Percentiles rank a stretch among this genome's conserved stretches.
Conservation (phyloP, 148 eudicot genomes). For the Chenopodium quinoa region DNA sequence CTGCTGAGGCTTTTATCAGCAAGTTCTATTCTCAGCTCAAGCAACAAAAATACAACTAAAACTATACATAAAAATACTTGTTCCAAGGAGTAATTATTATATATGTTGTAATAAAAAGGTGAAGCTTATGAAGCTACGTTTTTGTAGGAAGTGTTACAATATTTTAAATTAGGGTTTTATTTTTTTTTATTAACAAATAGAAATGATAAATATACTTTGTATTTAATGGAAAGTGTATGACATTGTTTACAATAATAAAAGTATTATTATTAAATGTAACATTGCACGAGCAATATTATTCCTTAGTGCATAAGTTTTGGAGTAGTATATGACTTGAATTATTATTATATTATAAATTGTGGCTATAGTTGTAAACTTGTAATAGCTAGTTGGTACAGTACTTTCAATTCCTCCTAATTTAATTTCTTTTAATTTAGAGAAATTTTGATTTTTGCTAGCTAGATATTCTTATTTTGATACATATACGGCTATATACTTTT, state of each 20-base stretch:
- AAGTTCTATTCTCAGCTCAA: slow-evolving; percentile 57
- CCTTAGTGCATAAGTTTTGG: slow-evolving; percentile 18
- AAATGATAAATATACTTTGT: not conserved
- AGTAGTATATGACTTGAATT: not conserved
- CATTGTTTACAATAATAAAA: not conserved
- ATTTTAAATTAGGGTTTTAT: not conserved
- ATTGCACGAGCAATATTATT: not conserved
- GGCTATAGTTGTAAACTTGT: not conserved
- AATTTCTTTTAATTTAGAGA: not conserved
- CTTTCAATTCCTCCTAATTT: not conserved
- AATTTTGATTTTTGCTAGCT: not conserved
- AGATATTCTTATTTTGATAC: not conserved
- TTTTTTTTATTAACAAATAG: not conserved
- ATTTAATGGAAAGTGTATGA: not conserved
- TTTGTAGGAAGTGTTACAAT: not conserved
- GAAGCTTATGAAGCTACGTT: not conserved
- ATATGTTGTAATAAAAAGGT: not conserved
- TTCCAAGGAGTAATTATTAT: not conserved
- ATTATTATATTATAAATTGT: not conserved
- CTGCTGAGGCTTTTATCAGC: slow-evolving; percentile 69
- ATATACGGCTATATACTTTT: too few relatives aligned
- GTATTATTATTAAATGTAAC: not conserved
- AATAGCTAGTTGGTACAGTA: not conserved
- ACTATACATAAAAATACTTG: not conserved
- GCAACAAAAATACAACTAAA: slow-evolving; percentile 32